Evolutionary conservation across 2,329 filamentous ascomycete species (phyloP), one percentile per base, ranked within the genome.

Genomic region (Camillea tinctor): DNA sequence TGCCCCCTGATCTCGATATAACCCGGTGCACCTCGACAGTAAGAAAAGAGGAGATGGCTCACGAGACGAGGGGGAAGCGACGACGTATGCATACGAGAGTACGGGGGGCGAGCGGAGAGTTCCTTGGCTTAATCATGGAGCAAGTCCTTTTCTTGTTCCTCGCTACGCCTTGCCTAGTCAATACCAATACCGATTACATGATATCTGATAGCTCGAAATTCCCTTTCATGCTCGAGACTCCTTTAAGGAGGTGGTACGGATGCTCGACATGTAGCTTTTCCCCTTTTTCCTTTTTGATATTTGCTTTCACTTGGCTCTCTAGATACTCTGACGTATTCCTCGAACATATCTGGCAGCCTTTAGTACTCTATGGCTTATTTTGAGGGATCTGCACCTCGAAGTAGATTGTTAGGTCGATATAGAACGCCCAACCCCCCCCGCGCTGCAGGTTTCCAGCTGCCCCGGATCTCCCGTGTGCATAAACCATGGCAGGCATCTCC

Each of bases 1-100:
- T 64, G 62, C 68, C 67, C 65, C 66, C 68, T 61, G 66, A 68
- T 66, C 62, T 65, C 64, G 62, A 70, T 69, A 70, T 69, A 64
- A 69, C 63, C 64, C 67, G 64, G 53, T 54, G 57, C 60, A 57
- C 50, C 26, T 60, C 57, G 55, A 44, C 36, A 3, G 36, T 44
- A 44, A 44, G 36, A 64, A 62, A 64, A 60, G 51, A 62, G 62
- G 61, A 64, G 57, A 55, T 60, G 57, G 55, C 59, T 60, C 50
- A 56, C 23, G 56, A 62, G 55, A 60, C 58, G 59, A 55, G 56
- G 62, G 59, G 52, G 44, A 30, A 44, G 36, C 36, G 36, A 15
- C 36, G 36, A 44, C 36, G 36, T 44, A 44, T 44, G 36, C 36
- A 44, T 44, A 44, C 36, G 36, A 44, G 36, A 44, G 36, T 44